Percentiles rank a stretch among this genome's conserved stretches.
phyloP scores from a whole-genome alignment of 1,139 yeast species.

The Petasospora fabianii region DNA sequence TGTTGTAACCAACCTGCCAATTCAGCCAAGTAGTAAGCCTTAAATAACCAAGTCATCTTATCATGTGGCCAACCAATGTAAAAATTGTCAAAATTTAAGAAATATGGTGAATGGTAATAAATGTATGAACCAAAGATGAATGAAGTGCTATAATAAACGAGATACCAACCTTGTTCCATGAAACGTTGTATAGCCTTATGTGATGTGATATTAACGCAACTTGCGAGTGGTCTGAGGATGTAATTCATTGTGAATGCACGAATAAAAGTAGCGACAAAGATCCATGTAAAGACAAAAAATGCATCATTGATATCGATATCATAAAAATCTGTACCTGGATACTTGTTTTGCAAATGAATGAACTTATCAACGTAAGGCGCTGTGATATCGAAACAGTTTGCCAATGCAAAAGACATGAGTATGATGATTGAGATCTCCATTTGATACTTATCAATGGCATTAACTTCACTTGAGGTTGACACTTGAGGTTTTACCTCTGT shows the following conservation, averaged over 20 bases:
- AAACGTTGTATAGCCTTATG: conserved; percentile 59
- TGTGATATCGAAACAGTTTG: conserved; percentile 13
- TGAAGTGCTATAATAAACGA: conserved; percentile 56
- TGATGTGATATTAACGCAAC: conserved; percentile 41
- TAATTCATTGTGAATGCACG: conserved; percentile 60
- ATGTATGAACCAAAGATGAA: conserved; percentile 58
- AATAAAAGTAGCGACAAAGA: conserved; percentile 53
- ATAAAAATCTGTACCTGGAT: conserved; percentile 34
- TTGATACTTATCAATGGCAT: conserved; percentile 23
- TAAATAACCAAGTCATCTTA: conserved; percentile 45
- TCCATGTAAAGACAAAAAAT: conserved; percentile 53
- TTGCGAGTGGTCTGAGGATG: conserved; percentile 57
- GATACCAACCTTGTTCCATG: conserved; percentile 85
- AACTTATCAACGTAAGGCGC: conserved; percentile 36
- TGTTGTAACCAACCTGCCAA: conserved; percentile 81
- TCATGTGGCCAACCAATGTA: conserved; percentile 80
- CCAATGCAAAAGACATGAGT: conserved; percentile 8
- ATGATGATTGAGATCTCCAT: conserved; percentile 18
- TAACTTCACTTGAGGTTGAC: conserved; percentile 7
- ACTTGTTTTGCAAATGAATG: conserved; percentile 46
- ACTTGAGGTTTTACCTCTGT: not conserved
- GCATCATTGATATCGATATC: conserved; percentile 57
- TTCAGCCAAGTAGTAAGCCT: conserved; percentile 68
- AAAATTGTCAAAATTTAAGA: conserved; percentile 51
- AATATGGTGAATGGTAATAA: conserved; percentile 58